phyloP scores from a whole-genome alignment of 345 rosid genomes.

The Citrus cavaleriei region DNA sequence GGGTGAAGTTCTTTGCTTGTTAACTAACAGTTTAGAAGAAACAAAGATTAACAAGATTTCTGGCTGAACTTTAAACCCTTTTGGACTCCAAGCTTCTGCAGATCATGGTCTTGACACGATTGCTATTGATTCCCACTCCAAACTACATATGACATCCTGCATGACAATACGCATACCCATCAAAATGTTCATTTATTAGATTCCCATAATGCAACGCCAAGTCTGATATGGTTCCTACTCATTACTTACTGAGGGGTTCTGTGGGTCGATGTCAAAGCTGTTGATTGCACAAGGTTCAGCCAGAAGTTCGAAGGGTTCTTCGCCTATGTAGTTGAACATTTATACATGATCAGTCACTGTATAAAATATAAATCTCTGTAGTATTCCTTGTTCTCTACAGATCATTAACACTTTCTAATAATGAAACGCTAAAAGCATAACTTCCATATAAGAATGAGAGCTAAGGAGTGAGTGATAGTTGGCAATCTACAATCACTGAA shows the following conservation, averaged over 20 bases:
- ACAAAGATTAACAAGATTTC: neutral
- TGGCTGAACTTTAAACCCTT: neutral
- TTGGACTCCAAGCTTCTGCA: too few relatives aligned
- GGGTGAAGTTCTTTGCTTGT: neutral
- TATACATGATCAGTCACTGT: neutral
- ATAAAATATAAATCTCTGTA: neutral
- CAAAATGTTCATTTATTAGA: constrained; percentile 2
- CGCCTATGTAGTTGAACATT: constrained; percentile 38
- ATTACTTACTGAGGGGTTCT: constrained; percentile 68
- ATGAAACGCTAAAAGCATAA: neutral
- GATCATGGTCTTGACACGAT: constrained; percentile 56
- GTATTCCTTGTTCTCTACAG: neutral
- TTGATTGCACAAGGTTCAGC: constrained; percentile 93
- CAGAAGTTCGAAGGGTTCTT: constrained; percentile 66
- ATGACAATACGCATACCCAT: neutral
- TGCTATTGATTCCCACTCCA: constrained; percentile 89
- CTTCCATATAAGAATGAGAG: neutral
- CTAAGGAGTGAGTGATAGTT: too few relatives aligned
- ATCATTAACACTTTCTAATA: neutral
- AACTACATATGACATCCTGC: constrained; percentile 86
- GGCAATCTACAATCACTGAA: neutral
- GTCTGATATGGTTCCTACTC: constrained; percentile 3
- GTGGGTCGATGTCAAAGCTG: constrained; percentile 82
- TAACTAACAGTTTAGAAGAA: neutral
- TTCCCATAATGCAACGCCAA: neutral